Base-by-base conservation (phyloP, 1,284 basidiomycete species). In the Fomes fomentarius region DNA sequence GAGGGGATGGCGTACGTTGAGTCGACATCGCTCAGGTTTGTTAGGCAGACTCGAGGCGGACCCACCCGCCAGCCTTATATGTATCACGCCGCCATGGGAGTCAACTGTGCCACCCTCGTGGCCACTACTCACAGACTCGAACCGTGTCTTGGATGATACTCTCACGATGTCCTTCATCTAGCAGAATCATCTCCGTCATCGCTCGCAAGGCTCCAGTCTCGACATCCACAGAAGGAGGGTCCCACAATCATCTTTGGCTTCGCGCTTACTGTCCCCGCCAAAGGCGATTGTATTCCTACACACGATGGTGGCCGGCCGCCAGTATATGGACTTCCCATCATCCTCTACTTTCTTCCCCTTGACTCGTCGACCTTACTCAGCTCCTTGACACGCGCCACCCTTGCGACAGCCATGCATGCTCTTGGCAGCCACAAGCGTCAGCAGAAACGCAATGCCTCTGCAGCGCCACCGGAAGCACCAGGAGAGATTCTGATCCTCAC, bases 401-500 rank as follows among this genome's bases (percentile, higher is more conserved):
- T 35, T 17, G 50, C 35, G 34, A 14, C 38, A 43, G 17, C 14
- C 19, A 30, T 39, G 33, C 49, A 19, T 19, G 49, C 34, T 25
- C 49, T 31, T 21, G 42, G 33, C 24, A 25, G 11, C 38, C 31
- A 3, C 41, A 51, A 45, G 17, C 34, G 12, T 26, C 28, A 21
- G 42, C n/a, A 45, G 19, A n/a, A n/a, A n/a, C 38, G 11, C 9
- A 11, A 5, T 14, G n/a, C 38, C 9, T 21, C 0, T 28, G n/a
- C 37, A 24, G 21, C 19, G 12, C 17, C 37, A 24, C 19, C 25
- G n/a, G n/a, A n/a, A 38, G 19, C 8, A 4, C 19, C 33, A 38
- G 34, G 31, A 10, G 21, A 25, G 14, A 38, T 43, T 17, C 50
- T 55, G 17, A 31, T 59, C 38, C 57, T 55, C 54, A 50, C 43